Percentiles rank a stretch among this genome's conserved stretches.
phyloP scores from a whole-genome alignment of 2,329 filamentous ascomycete genomes.

The Penicillium rolfsii region DNA sequence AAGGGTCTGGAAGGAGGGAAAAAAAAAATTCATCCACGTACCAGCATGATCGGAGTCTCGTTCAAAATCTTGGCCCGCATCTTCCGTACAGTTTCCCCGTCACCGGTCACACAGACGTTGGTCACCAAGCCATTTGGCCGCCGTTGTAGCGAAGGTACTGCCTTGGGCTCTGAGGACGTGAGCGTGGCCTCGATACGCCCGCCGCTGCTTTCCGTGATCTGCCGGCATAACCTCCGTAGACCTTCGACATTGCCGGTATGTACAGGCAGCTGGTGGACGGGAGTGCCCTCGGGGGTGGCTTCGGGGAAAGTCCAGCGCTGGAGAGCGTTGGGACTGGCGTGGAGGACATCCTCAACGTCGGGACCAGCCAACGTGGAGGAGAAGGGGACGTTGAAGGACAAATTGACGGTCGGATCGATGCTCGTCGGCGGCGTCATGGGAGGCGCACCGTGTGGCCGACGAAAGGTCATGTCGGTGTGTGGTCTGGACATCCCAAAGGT shows the following conservation, averaged over 20 bases:
- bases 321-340: constrained; percentile 84
- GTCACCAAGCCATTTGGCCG: constrained; percentile 67
- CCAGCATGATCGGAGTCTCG: constrained; percentile 88
- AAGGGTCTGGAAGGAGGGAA: constrained; percentile 13
- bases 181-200: constrained; percentile 82
- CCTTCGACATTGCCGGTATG: constrained; percentile 84
- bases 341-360: constrained; percentile 90
- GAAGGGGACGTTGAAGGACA: constrained; percentile 97
- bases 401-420: constrained; percentile 78
- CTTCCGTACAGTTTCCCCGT: constrained; percentile 84
- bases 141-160: constrained; percentile 54
- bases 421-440: constrained; percentile 68
- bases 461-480: constrained; percentile 61
- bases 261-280: constrained; percentile 87
- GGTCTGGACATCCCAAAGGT: constrained; percentile 66
- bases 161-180: constrained; percentile 77
- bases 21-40: constrained; percentile 55
- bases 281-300: constrained; percentile 79
- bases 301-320: constrained; percentile 92
- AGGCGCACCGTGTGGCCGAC: constrained; percentile 55
- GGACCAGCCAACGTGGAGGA: constrained; percentile 89
- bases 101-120: constrained; percentile 88
- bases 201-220: constrained; percentile 70
- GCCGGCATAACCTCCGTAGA: constrained; percentile 76
- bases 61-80: constrained; percentile 88